Base-by-base conservation (phyloP, 1,284 basidiomycete genomes). In the Meira miltonrushii region DNA sequence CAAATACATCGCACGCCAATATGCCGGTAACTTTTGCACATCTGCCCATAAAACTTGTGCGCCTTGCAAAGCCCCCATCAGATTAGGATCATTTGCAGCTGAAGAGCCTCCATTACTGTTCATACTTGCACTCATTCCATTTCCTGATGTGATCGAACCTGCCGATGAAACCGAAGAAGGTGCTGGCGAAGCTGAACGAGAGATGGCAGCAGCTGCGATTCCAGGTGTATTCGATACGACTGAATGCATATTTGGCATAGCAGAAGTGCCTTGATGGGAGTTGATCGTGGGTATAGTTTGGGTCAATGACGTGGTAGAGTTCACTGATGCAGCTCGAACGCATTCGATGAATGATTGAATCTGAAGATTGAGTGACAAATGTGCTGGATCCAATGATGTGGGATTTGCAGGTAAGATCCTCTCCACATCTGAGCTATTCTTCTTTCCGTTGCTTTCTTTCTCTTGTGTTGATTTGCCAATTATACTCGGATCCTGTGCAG, bases 331-430 rank as follows among this genome's bases (percentile, higher is more conserved):
- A 37, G 50, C 50, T 38, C 90, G 85, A 63, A 88, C 86, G 8
- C 86, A 83, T 77, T 93, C 90, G 67, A 89, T 85, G 79, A 92
- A 92, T 0, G 85, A 84, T 48, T 88, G 85, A 39, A 92, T 88
- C 66, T 87, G 88, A 50, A 93, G 83, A 70, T 92, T 91, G 65
- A 93, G 83, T 39, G 82, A 81, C 49, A 93, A 81, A 70, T 90
- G 88, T 1, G 82, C 79, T 15, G 89, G 87, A 51, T 88, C 83
- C 33, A 86, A 68, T 7, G 77, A 78, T 13, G 71, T 67, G 1
- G 69, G 66, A 47, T 71, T 64, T 21, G 72, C 61, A 2, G 74
- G 73, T 1, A 67, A 52, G 55, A 43, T 28, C 23, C 39, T n/a
- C 17, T 13, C 23, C 5, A 53, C 23, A 7, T 53, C 50, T 17